A percentile compares a stretch with the other conserved stretches of the same genome.
These are phyloP conservation scores for Massospora cicadina DNA, from an alignment of 371 early-diverging fungal genomes.

Conservation along the genomic window DNA sequence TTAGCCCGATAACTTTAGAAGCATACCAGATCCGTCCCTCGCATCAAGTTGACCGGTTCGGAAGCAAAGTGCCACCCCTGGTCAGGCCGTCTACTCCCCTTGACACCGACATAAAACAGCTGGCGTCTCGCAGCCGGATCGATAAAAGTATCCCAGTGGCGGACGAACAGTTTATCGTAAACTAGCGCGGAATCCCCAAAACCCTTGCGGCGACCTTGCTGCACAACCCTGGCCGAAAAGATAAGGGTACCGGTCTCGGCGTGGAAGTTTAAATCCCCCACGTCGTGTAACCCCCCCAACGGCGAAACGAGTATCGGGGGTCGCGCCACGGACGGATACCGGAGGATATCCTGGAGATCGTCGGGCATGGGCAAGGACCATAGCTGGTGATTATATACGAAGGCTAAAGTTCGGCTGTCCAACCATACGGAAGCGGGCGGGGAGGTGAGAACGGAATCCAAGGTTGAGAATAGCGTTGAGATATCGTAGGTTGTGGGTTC, in stretches of 20 bases:
- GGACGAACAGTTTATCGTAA: constrained; percentile 41
- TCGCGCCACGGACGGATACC: not conserved
- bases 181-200: constrained; percentile 26
- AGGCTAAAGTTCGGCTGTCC: not conserved
- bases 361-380: not conserved
- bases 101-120: constrained; percentile 6
- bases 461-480: not conserved
- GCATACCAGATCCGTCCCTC: constrained; percentile 12
- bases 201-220: not conserved
- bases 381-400: not conserved
- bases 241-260: not conserved
- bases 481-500: not conserved
- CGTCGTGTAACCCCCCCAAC: not conserved
- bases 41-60: constrained; percentile 29
- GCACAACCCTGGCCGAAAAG: constrained; percentile 1
- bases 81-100: constrained; percentile 12
- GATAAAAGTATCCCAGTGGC: constrained; percentile 49
- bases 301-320: not conserved
- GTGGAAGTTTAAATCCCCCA: not conserved
- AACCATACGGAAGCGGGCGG: not conserved
- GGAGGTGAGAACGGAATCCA: too few species aligned
- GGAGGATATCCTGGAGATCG: not conserved
- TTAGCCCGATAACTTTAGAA: not conserved
- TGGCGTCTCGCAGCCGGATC: constrained; percentile 26
- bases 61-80: constrained; percentile 13